phyloP scores from a whole-genome alignment of 257 asterid genomes.

The Hygrophila difformis region DNA sequence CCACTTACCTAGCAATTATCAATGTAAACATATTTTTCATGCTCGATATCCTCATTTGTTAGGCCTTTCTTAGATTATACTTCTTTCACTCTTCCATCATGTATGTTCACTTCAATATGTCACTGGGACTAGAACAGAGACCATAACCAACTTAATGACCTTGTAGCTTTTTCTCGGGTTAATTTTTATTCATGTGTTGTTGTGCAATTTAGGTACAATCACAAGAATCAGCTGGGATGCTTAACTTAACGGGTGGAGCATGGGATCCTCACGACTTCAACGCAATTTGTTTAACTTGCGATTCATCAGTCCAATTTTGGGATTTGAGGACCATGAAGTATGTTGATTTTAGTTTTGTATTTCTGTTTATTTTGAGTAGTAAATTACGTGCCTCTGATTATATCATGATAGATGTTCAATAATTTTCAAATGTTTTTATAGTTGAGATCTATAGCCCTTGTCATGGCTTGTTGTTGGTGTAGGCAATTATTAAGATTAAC shows the following conservation, averaged over 20 bases:
- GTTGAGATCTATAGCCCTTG: background rate
- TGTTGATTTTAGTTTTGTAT: slow-evolving; percentile 15
- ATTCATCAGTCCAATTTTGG: slow-evolving; percentile 89
- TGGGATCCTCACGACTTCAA: slow-evolving; percentile 96
- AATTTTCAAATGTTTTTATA: slow-evolving; percentile 2
- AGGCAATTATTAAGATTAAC: too few species aligned
- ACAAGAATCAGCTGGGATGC: slow-evolving; percentile 80
- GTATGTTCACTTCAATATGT: slow-evolving; percentile 13
- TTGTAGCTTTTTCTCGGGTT: slow-evolving; percentile 31
- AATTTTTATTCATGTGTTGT: slow-evolving; percentile 46
- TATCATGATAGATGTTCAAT: slow-evolving; percentile 7
- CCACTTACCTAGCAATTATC: too few species aligned
- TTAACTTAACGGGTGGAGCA: slow-evolving; percentile 84
- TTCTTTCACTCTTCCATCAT: slow-evolving; percentile 2
- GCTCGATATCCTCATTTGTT: too few species aligned
- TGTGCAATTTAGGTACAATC: slow-evolving; percentile 80
- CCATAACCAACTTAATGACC: slow-evolving; percentile 11
- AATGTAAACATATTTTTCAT: background rate
- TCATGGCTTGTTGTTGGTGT: too few species aligned
- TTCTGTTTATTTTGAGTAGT: slow-evolving; percentile 10
- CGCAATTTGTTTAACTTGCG: slow-evolving; percentile 58
- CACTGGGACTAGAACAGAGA: slow-evolving; percentile 10
- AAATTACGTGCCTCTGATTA: slow-evolving; percentile 5
- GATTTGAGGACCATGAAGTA: slow-evolving; percentile 94
- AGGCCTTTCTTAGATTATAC: background rate